Conservation (phyloP, 1,284 basidiomycete genomes). For the Rhizoctonia solani region DNA sequence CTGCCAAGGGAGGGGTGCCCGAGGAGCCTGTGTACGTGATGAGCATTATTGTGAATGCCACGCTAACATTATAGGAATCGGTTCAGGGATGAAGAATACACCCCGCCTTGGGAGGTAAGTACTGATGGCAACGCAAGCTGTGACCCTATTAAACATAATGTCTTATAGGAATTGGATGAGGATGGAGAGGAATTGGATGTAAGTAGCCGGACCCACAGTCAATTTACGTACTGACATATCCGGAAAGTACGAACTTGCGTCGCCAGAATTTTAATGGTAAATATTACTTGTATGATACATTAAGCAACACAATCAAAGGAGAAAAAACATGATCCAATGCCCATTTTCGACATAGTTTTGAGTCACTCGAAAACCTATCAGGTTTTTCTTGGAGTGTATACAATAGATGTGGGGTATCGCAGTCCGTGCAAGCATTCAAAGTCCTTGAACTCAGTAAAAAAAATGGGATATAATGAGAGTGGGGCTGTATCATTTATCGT, state of each 20-base stretch:
- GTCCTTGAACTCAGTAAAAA: no score
- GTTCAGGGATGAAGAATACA: constrained; percentile 11
- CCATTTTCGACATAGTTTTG: no score
- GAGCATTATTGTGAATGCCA: no score
- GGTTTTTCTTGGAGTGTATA: no score
- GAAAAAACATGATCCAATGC: background rate
- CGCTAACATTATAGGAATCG: no score
- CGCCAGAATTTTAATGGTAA: background rate
- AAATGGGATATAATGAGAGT: no score
- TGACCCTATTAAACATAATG: background rate
- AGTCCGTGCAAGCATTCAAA: no score
- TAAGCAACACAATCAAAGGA: background rate
- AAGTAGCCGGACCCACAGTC: background rate
- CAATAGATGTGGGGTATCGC: background rate
- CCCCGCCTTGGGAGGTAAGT: constrained; percentile 19
- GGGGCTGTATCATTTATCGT: no score
- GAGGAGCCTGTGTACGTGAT: no score
- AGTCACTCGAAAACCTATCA: no score
- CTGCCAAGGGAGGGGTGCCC: background rate
- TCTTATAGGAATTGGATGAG: constrained; percentile 9
- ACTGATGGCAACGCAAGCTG: background rate
- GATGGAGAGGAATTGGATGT: constrained; percentile 16
- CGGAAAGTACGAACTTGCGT: background rate
- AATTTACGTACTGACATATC: background rate
- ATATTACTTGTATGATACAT: background rate